Percentiles rank a stretch among this genome's conserved stretches.
These are phyloP conservation scores for Spathaspora passalidarum DNA, from an alignment of 805 yeast species.

Conservation along the genomic window DNA sequence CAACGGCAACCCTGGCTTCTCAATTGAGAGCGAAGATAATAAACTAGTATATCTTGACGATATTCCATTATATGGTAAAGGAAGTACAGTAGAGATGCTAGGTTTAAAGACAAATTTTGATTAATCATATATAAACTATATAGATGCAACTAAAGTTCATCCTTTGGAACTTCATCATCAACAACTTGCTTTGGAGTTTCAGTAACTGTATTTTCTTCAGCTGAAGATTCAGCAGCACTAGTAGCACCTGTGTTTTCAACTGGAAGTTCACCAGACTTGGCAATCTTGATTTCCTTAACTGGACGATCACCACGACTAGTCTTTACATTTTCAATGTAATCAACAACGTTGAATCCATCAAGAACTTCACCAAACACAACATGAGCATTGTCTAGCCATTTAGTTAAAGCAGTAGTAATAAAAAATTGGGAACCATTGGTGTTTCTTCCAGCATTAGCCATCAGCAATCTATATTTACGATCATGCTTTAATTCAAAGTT, in stretches of 20 bases:
- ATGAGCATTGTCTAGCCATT: constrained; percentile 92
- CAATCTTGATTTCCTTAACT: constrained; percentile 57
- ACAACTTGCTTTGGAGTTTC: background rate
- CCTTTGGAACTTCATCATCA: constrained; percentile 15
- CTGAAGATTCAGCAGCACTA: constrained; percentile 1
- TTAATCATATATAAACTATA: background rate
- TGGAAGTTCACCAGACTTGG: constrained; percentile 58
- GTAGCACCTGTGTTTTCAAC: constrained; percentile 5
- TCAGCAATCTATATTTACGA: constrained; percentile 79
- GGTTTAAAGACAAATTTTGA: constrained; percentile 24
- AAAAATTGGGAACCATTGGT: constrained; percentile 98
- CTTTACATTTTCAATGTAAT: constrained; percentile 68
- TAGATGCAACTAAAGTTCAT: constrained; percentile 23
- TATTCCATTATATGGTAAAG: constrained; percentile 38
- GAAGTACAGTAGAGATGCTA: constrained; percentile 36
- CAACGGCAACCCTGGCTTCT: constrained; percentile 6
- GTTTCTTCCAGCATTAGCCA: constrained; percentile 99
- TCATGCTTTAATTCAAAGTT: constrained; percentile 72
- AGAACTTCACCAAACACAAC: constrained; percentile 96
- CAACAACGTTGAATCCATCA: constrained; percentile 81
- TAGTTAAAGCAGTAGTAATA: constrained; percentile 86
- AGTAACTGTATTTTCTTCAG: constrained; percentile 6
- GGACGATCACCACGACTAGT: constrained; percentile 72
- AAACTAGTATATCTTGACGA: constrained; percentile 28
- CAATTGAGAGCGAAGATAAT: constrained; percentile 1